Percentiles rank a stretch among this genome's conserved stretches.
Conservation (phyloP, 2,329 filamentous ascomycete genomes). For the Aspergillus fischeri region DNA sequence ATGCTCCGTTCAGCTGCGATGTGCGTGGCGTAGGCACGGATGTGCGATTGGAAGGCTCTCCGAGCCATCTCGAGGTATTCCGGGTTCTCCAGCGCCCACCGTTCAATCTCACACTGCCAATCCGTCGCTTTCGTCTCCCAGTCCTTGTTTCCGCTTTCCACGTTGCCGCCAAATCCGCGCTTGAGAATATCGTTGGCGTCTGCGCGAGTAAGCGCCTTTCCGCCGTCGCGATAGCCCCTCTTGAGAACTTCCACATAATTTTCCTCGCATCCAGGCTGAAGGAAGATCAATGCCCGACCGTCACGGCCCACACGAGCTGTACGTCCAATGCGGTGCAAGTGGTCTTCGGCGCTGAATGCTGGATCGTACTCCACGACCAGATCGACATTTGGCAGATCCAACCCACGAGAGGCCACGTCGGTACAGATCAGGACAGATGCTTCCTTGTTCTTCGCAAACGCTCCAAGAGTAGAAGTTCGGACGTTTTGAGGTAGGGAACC, state of each 20-base stretch:
- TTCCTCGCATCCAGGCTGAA: conserved; percentile 87
- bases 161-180: conserved; percentile 56
- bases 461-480: conserved; percentile 77
- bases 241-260: conserved; percentile 78
- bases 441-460: conserved; percentile 69
- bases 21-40: conserved; percentile 93
- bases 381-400: conserved; percentile 93
- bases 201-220: conserved; percentile 60
- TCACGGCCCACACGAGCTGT: conserved; percentile 89
- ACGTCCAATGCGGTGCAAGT: conserved; percentile 89
- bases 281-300: conserved; percentile 82
- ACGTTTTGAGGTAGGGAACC: conserved; percentile 85
- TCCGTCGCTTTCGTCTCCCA: conserved; percentile 67
- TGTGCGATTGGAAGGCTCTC: conserved; percentile 84
- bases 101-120: conserved; percentile 62
- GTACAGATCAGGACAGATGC: conserved; percentile 86
- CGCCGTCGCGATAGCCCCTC: conserved; percentile 61
- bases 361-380: conserved; percentile 95
- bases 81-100: conserved; percentile 60
- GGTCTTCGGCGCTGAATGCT: conserved; percentile 87
- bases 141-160: conserved; percentile 42
- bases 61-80: conserved; percentile 75
- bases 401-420: conserved; percentile 89
- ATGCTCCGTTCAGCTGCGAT: conserved; percentile 75
- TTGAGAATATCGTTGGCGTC: conserved; percentile 64